phyloP scores from a whole-genome alignment of 2,329 filamentous ascomycete species.

The Colletotrichum theobromicola region DNA sequence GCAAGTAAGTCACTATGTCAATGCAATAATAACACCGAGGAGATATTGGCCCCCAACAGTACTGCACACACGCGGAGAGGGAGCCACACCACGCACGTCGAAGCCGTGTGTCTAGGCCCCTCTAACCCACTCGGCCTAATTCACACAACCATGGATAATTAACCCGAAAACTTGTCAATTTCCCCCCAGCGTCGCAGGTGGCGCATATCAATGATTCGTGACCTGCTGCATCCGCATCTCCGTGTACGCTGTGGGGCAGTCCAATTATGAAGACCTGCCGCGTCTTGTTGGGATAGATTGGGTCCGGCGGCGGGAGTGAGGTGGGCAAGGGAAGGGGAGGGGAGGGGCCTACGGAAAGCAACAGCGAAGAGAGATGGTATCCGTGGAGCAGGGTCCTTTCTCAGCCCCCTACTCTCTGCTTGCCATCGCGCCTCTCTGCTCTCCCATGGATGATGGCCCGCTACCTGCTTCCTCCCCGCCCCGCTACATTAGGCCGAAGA shows the following conservation, averaged over 20 bases:
- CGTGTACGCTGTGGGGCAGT: neutral
- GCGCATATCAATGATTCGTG: constrained; percentile 7
- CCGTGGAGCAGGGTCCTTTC: neutral
- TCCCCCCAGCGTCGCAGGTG: constrained; percentile 1
- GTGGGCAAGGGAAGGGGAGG: neutral
- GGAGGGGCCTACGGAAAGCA: neutral
- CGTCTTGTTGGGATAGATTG: neutral
- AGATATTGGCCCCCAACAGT: neutral
- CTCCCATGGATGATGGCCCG: neutral
- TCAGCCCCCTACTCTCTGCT: neutral
- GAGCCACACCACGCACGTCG: constrained; percentile 6
- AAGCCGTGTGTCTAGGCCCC: neutral
- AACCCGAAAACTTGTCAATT: constrained; percentile 6
- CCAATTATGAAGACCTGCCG: neutral
- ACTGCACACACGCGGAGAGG: neutral
- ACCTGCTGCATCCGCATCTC: neutral
- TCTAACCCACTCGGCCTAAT: neutral
- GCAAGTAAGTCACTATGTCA: constrained; percentile 3
- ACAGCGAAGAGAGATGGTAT: neutral
- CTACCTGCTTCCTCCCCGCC: neutral
- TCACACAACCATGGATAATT: neutral
- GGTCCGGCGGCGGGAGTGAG: neutral
- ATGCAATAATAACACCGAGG: neutral
- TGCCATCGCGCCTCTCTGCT: neutral
- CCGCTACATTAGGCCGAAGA: constrained; percentile 14